phyloP scores from a whole-genome alignment of 192 early-diverging fungal species.

The Glomus cerebriforme region DNA sequence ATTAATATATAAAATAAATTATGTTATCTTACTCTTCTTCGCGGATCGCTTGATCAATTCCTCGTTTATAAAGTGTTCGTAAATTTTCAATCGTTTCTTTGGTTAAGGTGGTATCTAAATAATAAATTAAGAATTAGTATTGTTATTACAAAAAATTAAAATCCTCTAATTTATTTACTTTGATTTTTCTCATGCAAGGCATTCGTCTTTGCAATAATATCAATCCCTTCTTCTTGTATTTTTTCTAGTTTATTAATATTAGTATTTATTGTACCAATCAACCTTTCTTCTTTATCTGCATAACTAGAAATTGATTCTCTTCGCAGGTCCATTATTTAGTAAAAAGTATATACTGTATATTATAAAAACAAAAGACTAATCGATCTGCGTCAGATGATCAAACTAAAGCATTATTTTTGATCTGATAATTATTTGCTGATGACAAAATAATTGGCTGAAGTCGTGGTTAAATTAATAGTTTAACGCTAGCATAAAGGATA shows the following conservation, averaged over 20 bases:
- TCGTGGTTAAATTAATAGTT: no score
- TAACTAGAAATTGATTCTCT: background rate
- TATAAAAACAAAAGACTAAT: no score
- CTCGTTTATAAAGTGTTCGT: background rate
- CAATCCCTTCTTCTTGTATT: background rate
- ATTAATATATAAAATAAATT: background rate
- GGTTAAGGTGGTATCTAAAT: background rate
- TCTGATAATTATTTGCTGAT: no score
- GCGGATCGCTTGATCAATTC: background rate
- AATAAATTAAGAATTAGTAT: background rate
- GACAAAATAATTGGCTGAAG: no score
- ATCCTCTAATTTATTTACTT: background rate
- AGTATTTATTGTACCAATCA: background rate
- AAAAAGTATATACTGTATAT: no score
- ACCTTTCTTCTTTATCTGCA: background rate
- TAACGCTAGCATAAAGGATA: no score
- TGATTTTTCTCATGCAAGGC: background rate
- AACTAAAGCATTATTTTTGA: no score
- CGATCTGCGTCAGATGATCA: no score
- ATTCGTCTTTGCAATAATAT: background rate
- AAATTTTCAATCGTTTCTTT: background rate
- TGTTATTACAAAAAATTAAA: background rate
- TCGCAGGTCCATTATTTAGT: background rate
- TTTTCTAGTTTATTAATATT: background rate
- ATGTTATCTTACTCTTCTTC: constrained; percentile 5